These are phyloP conservation scores for Calonectria hawksworthii DNA, from an alignment of 2,329 filamentous ascomycete genomes.

Conservation along the genomic window DNA sequence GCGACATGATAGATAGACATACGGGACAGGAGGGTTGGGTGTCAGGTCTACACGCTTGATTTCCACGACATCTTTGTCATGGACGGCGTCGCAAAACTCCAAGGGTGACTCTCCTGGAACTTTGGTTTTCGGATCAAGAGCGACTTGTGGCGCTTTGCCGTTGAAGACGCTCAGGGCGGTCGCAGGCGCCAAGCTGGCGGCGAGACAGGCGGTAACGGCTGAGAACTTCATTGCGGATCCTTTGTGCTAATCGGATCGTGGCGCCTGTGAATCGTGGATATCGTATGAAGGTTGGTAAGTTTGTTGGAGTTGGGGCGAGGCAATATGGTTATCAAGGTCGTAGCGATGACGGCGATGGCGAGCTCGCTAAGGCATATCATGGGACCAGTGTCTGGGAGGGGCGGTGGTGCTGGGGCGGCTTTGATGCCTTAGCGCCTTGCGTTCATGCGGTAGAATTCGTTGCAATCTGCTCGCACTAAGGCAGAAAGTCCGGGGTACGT, in stretches of 20 bases:
- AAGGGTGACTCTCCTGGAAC: conserved; percentile 91
- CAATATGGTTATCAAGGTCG: conserved; percentile 42
- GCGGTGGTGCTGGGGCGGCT: conserved; percentile 33
- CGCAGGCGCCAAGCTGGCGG: conserved; percentile 61
- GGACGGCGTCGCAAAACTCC: conserved; percentile 78
- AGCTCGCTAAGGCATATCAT: conserved; percentile 45
- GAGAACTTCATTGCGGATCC: conserved; percentile 52
- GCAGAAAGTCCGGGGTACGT: conserved; percentile 28
- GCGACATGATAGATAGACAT: conserved; percentile 57
- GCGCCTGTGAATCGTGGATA: conserved; percentile 13
- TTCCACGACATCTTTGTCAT: conserved; percentile 76
- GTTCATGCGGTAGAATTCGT: conserved; percentile 20
- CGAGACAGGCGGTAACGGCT: conserved; percentile 60
- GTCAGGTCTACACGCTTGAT: conserved; percentile 85
- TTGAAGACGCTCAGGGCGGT: conserved; percentile 59
- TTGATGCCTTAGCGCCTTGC: conserved; percentile 46
- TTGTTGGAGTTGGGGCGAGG: conserved; percentile 28
- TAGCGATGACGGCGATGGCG: conserved; percentile 34
- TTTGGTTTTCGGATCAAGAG: conserved; percentile 67
- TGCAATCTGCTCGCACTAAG: conserved; percentile 18
- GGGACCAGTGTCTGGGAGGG: conserved; percentile 46
- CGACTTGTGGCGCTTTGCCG: conserved; percentile 52
- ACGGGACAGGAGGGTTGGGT: conserved; percentile 92
- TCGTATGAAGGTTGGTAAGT: conserved; percentile 26
- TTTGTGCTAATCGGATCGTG: neutral